Evolutionary conservation across 2,329 filamentous ascomycete genomes (phyloP).

Genomic region (Calonectria pseudoreteaudii): DNA sequence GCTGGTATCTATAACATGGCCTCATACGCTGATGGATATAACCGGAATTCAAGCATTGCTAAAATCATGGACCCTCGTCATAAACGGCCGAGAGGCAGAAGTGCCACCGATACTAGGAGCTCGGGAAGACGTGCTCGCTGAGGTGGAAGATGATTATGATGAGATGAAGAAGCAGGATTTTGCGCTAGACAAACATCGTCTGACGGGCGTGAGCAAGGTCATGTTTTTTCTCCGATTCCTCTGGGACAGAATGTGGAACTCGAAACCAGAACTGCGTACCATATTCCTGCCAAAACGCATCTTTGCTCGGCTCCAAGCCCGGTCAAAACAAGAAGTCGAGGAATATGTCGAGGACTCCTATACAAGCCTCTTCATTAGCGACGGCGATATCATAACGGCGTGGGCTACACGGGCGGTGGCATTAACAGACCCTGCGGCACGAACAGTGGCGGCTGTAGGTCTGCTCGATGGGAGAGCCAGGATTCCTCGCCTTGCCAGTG

Average conservation of each 20-base stretch:
- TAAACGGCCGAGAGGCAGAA: slow-evolving; percentile 55
- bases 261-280: slow-evolving; percentile 48
- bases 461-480: slow-evolving; percentile 43
- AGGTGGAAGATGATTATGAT: neutral
- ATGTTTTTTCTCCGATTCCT: slow-evolving; percentile 37
- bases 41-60: slow-evolving; percentile 57
- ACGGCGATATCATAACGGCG: slow-evolving; percentile 58
- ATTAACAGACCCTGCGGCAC: slow-evolving; percentile 19
- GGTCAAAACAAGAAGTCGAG: slow-evolving; percentile 10
- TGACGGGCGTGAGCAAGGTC: neutral
- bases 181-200: slow-evolving; percentile 25
- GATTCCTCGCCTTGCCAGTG: slow-evolving; percentile 30
- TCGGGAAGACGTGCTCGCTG: neutral
- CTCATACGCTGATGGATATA: slow-evolving; percentile 61
- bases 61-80: slow-evolving; percentile 57
- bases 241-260: slow-evolving; percentile 47
- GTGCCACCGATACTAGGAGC: slow-evolving; percentile 42
- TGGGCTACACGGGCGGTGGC: slow-evolving; percentile 51
- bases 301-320: slow-evolving; percentile 9
- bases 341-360: neutral
- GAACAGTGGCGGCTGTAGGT: slow-evolving; percentile 39
- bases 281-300: slow-evolving; percentile 52
- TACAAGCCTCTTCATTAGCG: slow-evolving; percentile 54
- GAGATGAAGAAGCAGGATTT: slow-evolving; percentile 40
- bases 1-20: slow-evolving; percentile 57